phyloP scores from a whole-genome alignment of 441 rosid genomes.

The Pelargonium myrrhifolium region DNA sequence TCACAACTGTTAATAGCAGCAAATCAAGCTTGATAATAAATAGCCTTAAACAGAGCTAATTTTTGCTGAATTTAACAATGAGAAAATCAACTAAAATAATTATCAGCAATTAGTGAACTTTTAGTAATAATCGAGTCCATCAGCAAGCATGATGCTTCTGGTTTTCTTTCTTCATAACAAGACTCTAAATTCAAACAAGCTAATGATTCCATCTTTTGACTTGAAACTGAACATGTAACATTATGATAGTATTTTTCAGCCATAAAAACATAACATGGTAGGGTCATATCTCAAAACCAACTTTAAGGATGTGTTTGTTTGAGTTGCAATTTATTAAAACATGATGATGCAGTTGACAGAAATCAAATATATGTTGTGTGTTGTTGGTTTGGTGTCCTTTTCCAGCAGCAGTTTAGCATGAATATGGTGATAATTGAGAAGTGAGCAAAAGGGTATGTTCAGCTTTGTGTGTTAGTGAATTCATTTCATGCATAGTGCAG shows the following conservation, averaged over 20 bases:
- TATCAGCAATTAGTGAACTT: too few relatives aligned
- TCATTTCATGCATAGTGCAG: neutral
- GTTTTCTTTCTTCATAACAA: neutral
- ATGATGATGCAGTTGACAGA: neutral
- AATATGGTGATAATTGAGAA: neutral
- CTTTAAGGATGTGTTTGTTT: neutral
- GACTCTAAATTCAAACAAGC: constrained; percentile 11
- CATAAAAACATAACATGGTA: constrained; percentile 15
- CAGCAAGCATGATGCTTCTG: constrained; percentile 4
- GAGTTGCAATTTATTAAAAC: too few relatives aligned
- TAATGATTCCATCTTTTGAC: constrained; percentile 14
- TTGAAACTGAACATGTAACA: constrained; percentile 9
- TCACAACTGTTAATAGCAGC: too few relatives aligned
- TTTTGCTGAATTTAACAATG: too few relatives aligned
- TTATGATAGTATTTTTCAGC: constrained; percentile 9
- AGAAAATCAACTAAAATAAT: too few relatives aligned
- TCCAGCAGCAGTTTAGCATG: neutral
- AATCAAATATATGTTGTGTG: neutral
- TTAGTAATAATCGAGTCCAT: too few relatives aligned
- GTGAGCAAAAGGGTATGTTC: neutral
- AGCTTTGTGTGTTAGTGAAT: neutral
- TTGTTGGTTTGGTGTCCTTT: constrained; percentile 6
- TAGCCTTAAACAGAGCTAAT: too few relatives aligned
- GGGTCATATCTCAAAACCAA: constrained; percentile 8
- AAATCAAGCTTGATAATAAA: too few relatives aligned